Base-by-base conservation (phyloP, 1,284 basidiomycete genomes). In the Moesziomyces antarcticus region DNA sequence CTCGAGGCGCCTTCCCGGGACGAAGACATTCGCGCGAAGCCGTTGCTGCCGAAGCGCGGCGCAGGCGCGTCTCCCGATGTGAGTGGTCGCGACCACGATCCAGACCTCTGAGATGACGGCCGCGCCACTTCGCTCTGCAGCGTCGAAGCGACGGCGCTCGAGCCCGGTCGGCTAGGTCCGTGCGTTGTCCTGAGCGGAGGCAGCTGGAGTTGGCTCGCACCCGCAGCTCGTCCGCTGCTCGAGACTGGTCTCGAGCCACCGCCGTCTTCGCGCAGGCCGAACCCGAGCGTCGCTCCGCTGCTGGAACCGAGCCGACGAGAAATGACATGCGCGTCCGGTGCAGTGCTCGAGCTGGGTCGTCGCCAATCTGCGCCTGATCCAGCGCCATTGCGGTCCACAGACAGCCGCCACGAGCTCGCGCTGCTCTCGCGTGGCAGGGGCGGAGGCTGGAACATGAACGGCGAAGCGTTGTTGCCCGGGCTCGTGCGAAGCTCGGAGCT, bases 361-460 rank as follows among this genome's bases (percentile, higher is more conserved):
- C 62, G 61, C 71, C 71, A 65, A n/a, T 65, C 71, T 14, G 45
- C 44, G 14, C 65, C 61, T 20, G 54, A 20, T 3, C 37, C 55
- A 30, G 56, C 55, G 16, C 55, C 62, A 6, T 54, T 49, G 16
- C 66, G 60, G 20, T 69, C 66, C 14, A 57, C 22, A 5, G 63
- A 57, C 16, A 50, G 44, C 22, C 71, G 61, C 65, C 62, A 42
- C 9, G 56, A 57, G 3, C 55, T 10, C 30, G 44, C 37, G 44
- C 58, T 57, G 50, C 57, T 64, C 37, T 75, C 73, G 43, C 63
- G 63, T 9, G 68, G 73, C 50, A 75, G 48, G 25, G 76, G 73
- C 20, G 76, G 76, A 8, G 76, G 76, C 54, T 75, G 73, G 25
- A 78, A 78, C 76, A 78, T 78, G 58, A 78, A 78, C 2, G 76